These are phyloP conservation scores for Niebla homalea DNA, from an alignment of 495 filamentous ascomycete genomes.

Conservation along the genomic window DNA sequence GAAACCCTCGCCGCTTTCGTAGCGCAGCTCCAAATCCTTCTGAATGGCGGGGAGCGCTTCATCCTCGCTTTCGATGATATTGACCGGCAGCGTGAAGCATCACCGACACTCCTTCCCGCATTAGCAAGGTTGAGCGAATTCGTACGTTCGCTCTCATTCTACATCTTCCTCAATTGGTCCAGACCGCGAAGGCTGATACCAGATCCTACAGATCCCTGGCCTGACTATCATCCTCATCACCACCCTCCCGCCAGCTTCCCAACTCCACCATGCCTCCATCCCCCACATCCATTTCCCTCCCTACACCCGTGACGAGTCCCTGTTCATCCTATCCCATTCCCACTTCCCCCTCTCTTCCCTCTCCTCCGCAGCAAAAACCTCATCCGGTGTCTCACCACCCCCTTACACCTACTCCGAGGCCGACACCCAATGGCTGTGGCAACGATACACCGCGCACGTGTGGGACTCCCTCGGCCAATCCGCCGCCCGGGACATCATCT, in stretches of 20 bases:
- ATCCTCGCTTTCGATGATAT: constrained; percentile 85
- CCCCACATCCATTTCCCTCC: constrained; percentile 75
- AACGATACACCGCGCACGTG: constrained; percentile 58
- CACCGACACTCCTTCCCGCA: constrained; percentile 69
- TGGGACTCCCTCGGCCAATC: constrained; percentile 59
- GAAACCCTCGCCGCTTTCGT: constrained; percentile 64
- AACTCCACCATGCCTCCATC: constrained; percentile 56
- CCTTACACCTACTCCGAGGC: constrained; percentile 19
- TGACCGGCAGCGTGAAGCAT: constrained; percentile 70
- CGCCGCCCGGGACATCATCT: constrained; percentile 49
- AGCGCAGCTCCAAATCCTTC: constrained; percentile 48
- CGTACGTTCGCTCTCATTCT: constrained; percentile 32
- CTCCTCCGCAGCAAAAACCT: constrained; percentile 21
- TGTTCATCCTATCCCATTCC: constrained; percentile 51
- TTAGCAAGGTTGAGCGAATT: constrained; percentile 65
- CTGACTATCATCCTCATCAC: constrained; percentile 69
- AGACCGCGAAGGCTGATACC: constrained; percentile 6
- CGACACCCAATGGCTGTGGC: constrained; percentile 58
- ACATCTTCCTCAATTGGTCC: neutral
- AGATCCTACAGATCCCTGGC: constrained; percentile 51
- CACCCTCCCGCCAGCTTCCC: constrained; percentile 52
- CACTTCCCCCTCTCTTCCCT: constrained; percentile 30
- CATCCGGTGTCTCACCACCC: neutral
- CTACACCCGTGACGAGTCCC: constrained; percentile 68
- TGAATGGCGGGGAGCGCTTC: constrained; percentile 37